Percentiles rank a stretch among this genome's conserved stretches.
Conservation (phyloP, 345 rosid species). For the Trapa bicornis region DNA sequence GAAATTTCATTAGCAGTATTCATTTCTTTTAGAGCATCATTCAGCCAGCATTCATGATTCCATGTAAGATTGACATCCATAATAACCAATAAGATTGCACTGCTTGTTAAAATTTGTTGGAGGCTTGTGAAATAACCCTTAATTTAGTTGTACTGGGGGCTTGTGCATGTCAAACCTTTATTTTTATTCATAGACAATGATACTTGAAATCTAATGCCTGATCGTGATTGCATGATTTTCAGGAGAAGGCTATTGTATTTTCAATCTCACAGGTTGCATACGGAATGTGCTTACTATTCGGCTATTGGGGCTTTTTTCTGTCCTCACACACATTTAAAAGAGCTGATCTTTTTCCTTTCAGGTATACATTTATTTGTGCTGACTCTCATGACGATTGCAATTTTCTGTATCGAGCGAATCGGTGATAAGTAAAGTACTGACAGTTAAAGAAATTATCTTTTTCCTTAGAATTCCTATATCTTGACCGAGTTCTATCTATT, state of each 20-base stretch:
- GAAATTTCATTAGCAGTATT: not conserved
- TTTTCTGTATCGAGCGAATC: constrained; percentile 8
- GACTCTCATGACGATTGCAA: not conserved
- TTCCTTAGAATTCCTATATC: constrained; percentile 22
- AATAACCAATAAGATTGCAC: not conserved
- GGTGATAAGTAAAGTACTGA: not conserved
- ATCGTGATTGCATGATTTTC: constrained; percentile 6
- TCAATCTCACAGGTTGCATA: constrained; percentile 75
- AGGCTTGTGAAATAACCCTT: not conserved
- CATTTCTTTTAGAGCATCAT: not conserved
- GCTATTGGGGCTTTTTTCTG: constrained; percentile 89
- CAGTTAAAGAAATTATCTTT: not conserved
- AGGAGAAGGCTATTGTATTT: constrained; percentile 64
- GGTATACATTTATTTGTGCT: constrained; percentile 25
- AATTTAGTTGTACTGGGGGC: not conserved
- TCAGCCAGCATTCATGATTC: not conserved
- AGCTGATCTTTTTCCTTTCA: constrained; percentile 67
- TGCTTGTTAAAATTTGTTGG: not conserved
- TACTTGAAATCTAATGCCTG: not conserved
- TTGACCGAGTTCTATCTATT: not conserved
- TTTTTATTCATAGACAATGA: not conserved
- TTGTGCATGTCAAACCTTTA: not conserved
- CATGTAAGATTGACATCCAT: not conserved
- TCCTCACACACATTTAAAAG: constrained; percentile 27
- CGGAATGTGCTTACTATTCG: constrained; percentile 58